A percentile compares a stretch with the other conserved stretches of the same genome.
Conservation (phyloP, 805 yeast species). For the Starmerella roubikii region DNA sequence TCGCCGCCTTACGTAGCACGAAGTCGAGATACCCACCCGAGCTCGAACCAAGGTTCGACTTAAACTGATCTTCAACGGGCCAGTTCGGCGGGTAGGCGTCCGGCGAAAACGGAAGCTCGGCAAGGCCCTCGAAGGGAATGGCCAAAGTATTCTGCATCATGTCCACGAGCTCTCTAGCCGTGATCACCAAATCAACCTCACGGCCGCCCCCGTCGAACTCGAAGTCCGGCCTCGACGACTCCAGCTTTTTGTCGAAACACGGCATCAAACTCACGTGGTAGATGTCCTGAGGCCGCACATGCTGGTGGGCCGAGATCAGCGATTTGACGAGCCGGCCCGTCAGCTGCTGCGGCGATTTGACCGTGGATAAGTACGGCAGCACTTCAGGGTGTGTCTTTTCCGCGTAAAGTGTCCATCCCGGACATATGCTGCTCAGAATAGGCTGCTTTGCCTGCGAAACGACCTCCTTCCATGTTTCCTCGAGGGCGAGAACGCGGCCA, state of each 20-base stretch:
- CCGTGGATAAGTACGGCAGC: constrained; percentile 52
- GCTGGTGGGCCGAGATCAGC: constrained; percentile 29
- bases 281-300: constrained; percentile 28
- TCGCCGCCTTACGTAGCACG: constrained; percentile 32
- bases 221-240: constrained; percentile 74
- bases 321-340: constrained; percentile 67
- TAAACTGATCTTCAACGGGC: constrained; percentile 58
- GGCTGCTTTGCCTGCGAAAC: constrained; percentile 31
- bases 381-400: constrained; percentile 90
- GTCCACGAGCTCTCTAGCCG: constrained; percentile 75
- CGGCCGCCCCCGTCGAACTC: constrained; percentile 34
- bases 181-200: constrained; percentile 89
- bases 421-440: constrained; percentile 62
- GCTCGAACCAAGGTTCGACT: constrained; percentile 59
- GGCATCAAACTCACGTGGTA: constrained; percentile 91
- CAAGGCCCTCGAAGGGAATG: constrained; percentile 21
- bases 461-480: constrained; percentile 35
- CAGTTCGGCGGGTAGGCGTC: constrained; percentile 36
- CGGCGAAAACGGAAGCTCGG: neutral
- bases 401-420: constrained; percentile 93
- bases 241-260: constrained; percentile 90
- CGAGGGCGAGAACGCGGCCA: constrained; percentile 57
- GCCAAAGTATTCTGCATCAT: constrained; percentile 41
- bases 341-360: constrained; percentile 86
- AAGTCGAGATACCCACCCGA: constrained; percentile 84